Evolutionary conservation across 2,329 filamentous ascomycete genomes (phyloP).

Genomic region (Paraconiothyrium sp.): DNA sequence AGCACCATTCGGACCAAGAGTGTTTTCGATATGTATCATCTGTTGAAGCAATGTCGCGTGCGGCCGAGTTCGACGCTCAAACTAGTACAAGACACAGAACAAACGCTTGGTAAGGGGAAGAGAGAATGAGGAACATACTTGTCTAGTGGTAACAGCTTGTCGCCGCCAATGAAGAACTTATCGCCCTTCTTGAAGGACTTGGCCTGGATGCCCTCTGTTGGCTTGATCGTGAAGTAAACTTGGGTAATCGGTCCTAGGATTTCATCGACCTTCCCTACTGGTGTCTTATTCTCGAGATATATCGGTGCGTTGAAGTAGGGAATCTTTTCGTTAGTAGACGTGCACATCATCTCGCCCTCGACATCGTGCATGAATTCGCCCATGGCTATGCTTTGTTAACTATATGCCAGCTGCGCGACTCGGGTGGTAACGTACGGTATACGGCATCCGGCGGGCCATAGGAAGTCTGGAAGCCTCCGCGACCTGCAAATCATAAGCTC

Average conservation of each 20-base stretch:
- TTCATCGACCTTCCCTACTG: slow-evolving; percentile 97
- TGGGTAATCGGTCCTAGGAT: slow-evolving; percentile 97
- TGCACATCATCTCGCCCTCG: slow-evolving; percentile 98
- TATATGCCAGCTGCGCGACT: neutral
- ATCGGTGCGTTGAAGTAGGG: slow-evolving; percentile 99
- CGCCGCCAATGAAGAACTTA: slow-evolving; percentile 94
- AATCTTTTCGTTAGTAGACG: slow-evolving; percentile 92
- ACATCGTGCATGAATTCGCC: slow-evolving; percentile 92
- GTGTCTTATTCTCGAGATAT: slow-evolving; percentile 98
- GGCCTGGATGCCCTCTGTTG: slow-evolving; percentile 93
- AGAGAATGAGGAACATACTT: slow-evolving; percentile 59
- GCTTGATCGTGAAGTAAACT: slow-evolving; percentile 98
- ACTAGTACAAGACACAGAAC: no score
- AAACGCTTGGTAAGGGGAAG: neutral
- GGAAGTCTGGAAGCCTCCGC: slow-evolving; percentile 50
- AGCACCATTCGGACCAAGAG: neutral
- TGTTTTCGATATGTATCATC: neutral
- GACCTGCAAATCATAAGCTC: slow-evolving; percentile 48
- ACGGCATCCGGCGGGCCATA: slow-evolving; percentile 58
- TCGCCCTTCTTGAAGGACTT: slow-evolving; percentile 94
- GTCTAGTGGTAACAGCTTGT: slow-evolving; percentile 94
- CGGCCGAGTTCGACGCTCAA: neutral
- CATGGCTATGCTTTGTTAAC: slow-evolving; percentile 72
- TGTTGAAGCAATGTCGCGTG: neutral
- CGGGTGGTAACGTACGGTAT: slow-evolving; percentile 44